A percentile compares a stretch with the other conserved stretches of the same genome.
Conservation (phyloP, 805 yeast species). For the Monosporozyma siamensis region DNA sequence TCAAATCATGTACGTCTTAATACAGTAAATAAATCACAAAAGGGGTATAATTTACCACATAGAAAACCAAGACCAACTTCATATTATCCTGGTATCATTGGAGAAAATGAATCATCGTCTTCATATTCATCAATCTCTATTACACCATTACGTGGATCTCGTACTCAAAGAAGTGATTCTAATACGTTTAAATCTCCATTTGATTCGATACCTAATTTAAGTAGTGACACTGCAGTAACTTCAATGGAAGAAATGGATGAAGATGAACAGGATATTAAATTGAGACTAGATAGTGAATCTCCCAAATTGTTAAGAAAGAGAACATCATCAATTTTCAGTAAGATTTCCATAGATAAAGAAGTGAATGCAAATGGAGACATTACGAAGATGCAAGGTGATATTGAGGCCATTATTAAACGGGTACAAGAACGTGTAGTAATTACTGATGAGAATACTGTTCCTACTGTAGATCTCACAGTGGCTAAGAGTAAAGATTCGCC, state of each 20-base stretch:
- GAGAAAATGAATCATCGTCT: conserved; percentile 4
- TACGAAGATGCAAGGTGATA: conserved; percentile 25
- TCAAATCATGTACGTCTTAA: not conserved
- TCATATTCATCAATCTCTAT: conserved; percentile 3
- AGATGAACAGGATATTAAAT: not conserved
- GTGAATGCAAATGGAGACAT: conserved; percentile 30
- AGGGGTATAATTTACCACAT: conserved; percentile 21
- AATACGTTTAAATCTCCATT: conserved; percentile 9
- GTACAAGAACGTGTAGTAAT: conserved; percentile 12
- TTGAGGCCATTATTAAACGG: conserved; percentile 13
- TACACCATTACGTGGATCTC: not conserved
- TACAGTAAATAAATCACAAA: not conserved
- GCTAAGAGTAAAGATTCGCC: too few relatives aligned
- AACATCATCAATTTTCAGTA: conserved; percentile 21
- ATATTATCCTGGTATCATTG: conserved; percentile 47
- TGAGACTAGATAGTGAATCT: conserved; percentile 12
- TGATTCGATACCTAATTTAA: conserved; percentile 13
- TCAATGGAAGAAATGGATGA: conserved; percentile 3
- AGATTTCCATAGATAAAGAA: conserved; percentile 30
- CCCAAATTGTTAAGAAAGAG: conserved; percentile 18
- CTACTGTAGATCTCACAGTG: too few relatives aligned
- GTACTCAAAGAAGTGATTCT: not conserved
- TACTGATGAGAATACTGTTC: not conserved
- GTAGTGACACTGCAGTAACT: conserved; percentile 8
- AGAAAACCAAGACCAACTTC: conserved; percentile 77